phyloP scores from a whole-genome alignment of 176 grass and related monocot genomes.

The Phoenix dactylifera region DNA sequence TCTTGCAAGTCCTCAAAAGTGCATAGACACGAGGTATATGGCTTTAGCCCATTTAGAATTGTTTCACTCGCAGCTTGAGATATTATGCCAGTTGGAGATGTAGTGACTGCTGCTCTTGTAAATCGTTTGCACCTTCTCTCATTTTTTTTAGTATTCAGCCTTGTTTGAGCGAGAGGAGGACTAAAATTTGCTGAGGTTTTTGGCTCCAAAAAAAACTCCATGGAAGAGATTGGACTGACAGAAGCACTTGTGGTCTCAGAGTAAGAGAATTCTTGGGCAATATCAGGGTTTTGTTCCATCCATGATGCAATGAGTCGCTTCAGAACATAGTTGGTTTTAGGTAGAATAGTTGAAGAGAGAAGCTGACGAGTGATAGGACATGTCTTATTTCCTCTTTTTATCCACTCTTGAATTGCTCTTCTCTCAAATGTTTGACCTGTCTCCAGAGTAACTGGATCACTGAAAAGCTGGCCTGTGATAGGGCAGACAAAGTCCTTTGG shows the following conservation, averaged over 20 bases:
- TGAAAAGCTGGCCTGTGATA: slow-evolving; percentile 2
- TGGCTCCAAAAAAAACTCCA: background rate
- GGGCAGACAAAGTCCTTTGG: slow-evolving; percentile 2
- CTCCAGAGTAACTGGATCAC: background rate
- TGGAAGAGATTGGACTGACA: background rate
- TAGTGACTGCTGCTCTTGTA: background rate
- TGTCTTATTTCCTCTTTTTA: background rate
- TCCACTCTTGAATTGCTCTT: background rate
- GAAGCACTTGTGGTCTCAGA: background rate
- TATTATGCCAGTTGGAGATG: background rate
- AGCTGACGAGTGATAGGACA: background rate
- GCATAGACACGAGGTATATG: background rate
- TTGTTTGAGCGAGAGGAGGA: background rate
- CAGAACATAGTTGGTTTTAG: slow-evolving; percentile 1
- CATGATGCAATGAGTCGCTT: background rate
- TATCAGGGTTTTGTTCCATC: slow-evolving; percentile 4
- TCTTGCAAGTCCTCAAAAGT: background rate
- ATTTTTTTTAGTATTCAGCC: background rate
- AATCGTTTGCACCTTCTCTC: background rate
- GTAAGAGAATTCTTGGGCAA: background rate
- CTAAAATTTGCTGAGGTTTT: background rate
- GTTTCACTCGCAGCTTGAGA: background rate
- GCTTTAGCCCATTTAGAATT: background rate
- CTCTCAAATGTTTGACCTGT: slow-evolving; percentile 5
- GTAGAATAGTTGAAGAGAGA: slow-evolving; percentile 2